Evolutionary conservation across 2,329 filamentous ascomycete genomes (phyloP).

Genomic region (Didymella segeticola): DNA sequence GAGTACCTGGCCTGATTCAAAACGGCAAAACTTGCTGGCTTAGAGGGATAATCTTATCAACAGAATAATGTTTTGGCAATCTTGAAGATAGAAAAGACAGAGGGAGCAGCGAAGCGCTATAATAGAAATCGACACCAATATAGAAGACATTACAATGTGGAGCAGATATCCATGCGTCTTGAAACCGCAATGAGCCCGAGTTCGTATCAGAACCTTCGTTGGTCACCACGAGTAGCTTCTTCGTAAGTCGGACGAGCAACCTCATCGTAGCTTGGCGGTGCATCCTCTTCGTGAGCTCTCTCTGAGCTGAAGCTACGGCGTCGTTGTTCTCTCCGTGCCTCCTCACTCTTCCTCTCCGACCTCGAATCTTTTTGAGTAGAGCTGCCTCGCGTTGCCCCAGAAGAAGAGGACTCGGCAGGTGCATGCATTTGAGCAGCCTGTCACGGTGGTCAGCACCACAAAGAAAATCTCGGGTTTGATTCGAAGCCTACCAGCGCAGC

Average conservation of each 20-base stretch:
- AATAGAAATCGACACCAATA: not conserved
- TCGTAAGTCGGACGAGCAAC: conserved; percentile 20
- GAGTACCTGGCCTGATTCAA: not conserved
- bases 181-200: too few relatives aligned
- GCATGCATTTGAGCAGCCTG: conserved; percentile 19
- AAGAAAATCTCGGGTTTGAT: not conserved
- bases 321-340: conserved; percentile 18
- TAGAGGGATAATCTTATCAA: too few relatives aligned
- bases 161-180: not conserved
- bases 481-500: conserved; percentile 21
- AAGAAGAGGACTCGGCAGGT: conserved; percentile 13
- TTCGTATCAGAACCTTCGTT: not conserved
- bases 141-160: not conserved
- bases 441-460: not conserved
- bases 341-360: conserved; percentile 20
- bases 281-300: conserved; percentile 18
- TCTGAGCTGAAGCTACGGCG: conserved; percentile 23
- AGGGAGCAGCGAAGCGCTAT: not conserved
- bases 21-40: not conserved
- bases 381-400: not conserved
- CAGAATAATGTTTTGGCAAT: too few relatives aligned
- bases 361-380: not conserved
- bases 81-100: not conserved
- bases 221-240: conserved; percentile 2
- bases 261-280: conserved; percentile 20